These are phyloP conservation scores for Neurospora tetrasperma DNA, from an alignment of 495 filamentous ascomycete genomes.

Conservation along the genomic window DNA sequence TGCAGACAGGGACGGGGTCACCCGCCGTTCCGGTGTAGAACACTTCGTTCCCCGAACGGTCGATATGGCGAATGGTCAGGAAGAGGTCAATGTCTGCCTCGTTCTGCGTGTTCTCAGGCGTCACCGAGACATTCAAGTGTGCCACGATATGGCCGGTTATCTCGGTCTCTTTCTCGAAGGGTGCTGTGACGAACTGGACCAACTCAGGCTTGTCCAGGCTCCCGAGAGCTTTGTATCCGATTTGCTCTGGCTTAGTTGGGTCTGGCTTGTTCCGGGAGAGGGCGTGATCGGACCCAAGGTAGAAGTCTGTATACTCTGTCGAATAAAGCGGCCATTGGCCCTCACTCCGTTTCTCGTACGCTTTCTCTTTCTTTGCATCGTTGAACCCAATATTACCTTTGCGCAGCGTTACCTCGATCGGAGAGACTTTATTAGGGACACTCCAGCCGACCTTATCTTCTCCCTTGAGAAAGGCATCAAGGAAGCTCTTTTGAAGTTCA, in stretches of 20 bases:
- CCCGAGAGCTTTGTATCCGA: conserved; percentile 47
- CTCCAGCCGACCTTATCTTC: conserved; percentile 52
- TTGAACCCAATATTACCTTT: conserved; percentile 56
- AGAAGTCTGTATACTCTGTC: conserved; percentile 48
- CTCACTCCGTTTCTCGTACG: conserved; percentile 42
- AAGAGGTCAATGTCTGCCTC: conserved; percentile 54
- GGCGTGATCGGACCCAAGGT: conserved; percentile 33
- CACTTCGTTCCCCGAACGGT: conserved; percentile 44
- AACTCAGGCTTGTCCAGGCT: conserved; percentile 34
- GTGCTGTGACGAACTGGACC: conserved; percentile 43
- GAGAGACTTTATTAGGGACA: conserved; percentile 39
- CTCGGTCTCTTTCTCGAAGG: conserved; percentile 49
- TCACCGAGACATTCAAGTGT: conserved; percentile 49
- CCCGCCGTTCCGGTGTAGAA: conserved; percentile 52
- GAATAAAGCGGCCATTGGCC: conserved; percentile 53
- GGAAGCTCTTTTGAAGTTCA: conserved; percentile 52
- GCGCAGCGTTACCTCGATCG: conserved; percentile 47
- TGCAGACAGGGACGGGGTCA: conserved; percentile 38
- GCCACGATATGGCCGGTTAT: conserved; percentile 58
- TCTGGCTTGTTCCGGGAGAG: conserved; percentile 20
- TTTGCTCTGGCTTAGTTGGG: conserved; percentile 16
- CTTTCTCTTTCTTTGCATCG: conserved; percentile 44
- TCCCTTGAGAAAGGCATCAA: conserved; percentile 58
- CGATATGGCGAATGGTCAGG: conserved; percentile 50
- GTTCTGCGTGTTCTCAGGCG: conserved; percentile 21